Evolutionary conservation across 2,329 filamentous ascomycete genomes (phyloP).

Genomic region (Trichoderma citrinoviride): DNA sequence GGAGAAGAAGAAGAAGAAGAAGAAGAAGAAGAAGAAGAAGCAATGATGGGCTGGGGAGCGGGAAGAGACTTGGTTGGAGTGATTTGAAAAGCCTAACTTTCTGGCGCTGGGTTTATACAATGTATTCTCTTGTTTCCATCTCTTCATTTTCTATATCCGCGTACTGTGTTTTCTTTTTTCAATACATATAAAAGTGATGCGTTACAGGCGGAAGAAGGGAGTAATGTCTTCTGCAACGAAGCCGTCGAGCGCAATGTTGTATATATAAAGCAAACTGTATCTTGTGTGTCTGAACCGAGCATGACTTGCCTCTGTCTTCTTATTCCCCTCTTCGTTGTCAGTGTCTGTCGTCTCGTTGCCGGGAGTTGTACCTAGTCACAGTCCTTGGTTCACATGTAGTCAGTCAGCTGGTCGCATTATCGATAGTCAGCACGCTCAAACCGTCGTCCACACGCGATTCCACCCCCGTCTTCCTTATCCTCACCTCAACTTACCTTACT

Average conservation of each 20-base stretch:
- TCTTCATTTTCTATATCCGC: background rate
- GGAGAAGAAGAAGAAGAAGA: background rate
- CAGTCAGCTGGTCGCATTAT: too few relatives aligned
- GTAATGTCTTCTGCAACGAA: background rate
- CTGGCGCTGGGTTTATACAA: conserved; percentile 3
- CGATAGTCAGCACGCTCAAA: too few relatives aligned
- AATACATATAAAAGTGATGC: conserved; percentile 5
- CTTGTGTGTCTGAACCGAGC: background rate
- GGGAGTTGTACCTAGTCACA: too few relatives aligned
- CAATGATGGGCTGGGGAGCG: background rate
- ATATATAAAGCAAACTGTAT: background rate
- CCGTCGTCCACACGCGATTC: too few relatives aligned
- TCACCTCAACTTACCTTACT: too few relatives aligned
- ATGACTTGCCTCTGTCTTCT: background rate
- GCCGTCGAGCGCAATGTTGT: background rate
- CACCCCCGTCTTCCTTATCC: too few relatives aligned
- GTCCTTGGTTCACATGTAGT: too few relatives aligned
- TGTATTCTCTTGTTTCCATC: background rate
- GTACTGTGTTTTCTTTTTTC: background rate
- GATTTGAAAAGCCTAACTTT: background rate
- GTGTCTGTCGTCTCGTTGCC: too few relatives aligned
- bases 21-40: background rate
- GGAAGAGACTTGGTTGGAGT: background rate
- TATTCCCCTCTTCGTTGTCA: too few relatives aligned
- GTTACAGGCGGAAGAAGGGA: background rate